Evolutionary conservation across 331 rosid genomes (phyloP), one percentile per base, ranked within the genome.

Genomic region (Telfairia occidentalis): DNA sequence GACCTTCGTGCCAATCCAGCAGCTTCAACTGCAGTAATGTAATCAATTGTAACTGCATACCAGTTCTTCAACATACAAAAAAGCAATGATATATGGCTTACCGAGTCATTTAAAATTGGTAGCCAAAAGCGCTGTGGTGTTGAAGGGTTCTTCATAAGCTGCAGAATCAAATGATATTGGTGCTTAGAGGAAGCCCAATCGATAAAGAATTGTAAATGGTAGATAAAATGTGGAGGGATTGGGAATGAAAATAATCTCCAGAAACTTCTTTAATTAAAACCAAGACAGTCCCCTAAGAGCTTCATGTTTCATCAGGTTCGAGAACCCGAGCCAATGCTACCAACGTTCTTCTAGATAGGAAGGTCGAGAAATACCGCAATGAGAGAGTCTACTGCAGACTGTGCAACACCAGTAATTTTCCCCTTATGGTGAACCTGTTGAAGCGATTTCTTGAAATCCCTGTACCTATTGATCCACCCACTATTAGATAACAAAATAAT

Each of bases 71-170:
- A 16, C 13, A 18, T 28, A 26, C 4, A 35, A 72, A 18, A 28
- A 9, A 0, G 7, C 38, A 37, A 15, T 29, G 26, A 37, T 29
- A 28, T 58, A 77, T 42, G 74, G 55, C 91, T 85, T 73, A 94
- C 98, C 88, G 98, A 91, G 79, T 94, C 98, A 80, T 76, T 83
- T 40, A 94, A 84, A 78, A 94, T 92, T 35, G 97, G 96, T 80
- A 91, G 83, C 98, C 97, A 94, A 81, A 94, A 91, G 79, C 87
- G 91, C 81, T 86, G 98, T 48, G 98, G 98, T 46, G 97, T 91
- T 4, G 97, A 91, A 53, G 92, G 89, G 79, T 90, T 94, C 85
- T 85, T 89, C 98, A 94, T 86, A 45, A 94, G 92, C 98, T 94
- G 90, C 85, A 80, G 48, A 57, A 30, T 29, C 34, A 48, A 48